Base-by-base conservation (phyloP, 2,329 filamentous ascomycete genomes). In the Fusarium tjaetaba region DNA sequence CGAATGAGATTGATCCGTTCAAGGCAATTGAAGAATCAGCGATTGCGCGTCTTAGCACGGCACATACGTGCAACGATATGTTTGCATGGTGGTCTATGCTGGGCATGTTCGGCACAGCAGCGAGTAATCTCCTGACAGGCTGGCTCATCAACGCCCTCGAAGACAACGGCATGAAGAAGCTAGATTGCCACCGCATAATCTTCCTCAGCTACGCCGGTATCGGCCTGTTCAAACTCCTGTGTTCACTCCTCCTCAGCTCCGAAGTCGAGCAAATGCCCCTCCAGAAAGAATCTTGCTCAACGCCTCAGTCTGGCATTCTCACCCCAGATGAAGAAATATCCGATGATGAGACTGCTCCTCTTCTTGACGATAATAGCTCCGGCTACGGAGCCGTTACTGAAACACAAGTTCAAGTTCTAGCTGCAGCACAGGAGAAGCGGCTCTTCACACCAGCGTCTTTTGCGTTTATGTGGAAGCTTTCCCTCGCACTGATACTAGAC, bases 41-140 rank as follows among this genome's bases (percentile, higher is more conserved):
- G 0, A 70, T 76, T 16, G 74, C 74, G 8, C 74, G 70, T 1
- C 64, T 76, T 1, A 76, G 74, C 53, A 75, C 65, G 3, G 32
- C 66, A 9, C 66, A 76, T 11, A 76, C 71, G 11, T 70, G 74
- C 41, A 76, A 75, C 18, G 74, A 76, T 10, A 59, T 76, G 53
- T 76, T 76, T 34, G 74, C 74, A 0, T 76, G 74, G 74, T 76
- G 74, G 74, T 73, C 72, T 9, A 76, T 76, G 74, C 45, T 76
- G 10, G 74, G 74, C 32, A 76, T 75, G 74, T 61, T 76, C 15
- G 74, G 74, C 15, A 76, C 74, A 1, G 74, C 74, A 3, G 66
- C 62, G 1, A 76, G 74, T 28, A 76, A 76, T 22, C 66, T 76
- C 2, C 48, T 73, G 0, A 73, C 74, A 7, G 74, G 74, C 9